Conservation (phyloP, 768 basidiomycete species). For the Crassisporium funariophilum region DNA sequence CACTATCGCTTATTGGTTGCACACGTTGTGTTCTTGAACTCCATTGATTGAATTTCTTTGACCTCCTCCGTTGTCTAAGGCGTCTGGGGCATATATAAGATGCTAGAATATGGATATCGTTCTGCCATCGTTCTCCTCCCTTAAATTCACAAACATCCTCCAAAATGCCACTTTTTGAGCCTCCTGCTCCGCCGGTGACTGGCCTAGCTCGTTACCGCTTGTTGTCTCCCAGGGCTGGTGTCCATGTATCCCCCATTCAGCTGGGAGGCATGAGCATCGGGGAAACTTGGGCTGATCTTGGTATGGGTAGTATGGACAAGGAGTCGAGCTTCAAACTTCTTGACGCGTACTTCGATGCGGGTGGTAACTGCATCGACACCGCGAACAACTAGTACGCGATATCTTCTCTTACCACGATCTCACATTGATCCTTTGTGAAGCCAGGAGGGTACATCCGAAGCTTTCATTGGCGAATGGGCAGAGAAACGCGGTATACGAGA, state of each 20-base stretch:
- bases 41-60: too few relatives aligned
- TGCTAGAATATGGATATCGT: too few relatives aligned
- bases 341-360: constrained; percentile 40
- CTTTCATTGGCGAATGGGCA: constrained; percentile 46
- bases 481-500: constrained; percentile 38
- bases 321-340: constrained; percentile 42
- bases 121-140: too few relatives aligned
- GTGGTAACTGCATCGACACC: constrained; percentile 47
- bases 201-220: constrained; percentile 37
- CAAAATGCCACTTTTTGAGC: too few relatives aligned
- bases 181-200: too few relatives aligned
- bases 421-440: constrained; percentile 8
- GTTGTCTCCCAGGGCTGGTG: constrained; percentile 41
- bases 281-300: constrained; percentile 36
- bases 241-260: constrained; percentile 51
- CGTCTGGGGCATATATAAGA: too few relatives aligned
- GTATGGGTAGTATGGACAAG: constrained; percentile 39
- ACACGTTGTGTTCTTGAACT: too few relatives aligned
- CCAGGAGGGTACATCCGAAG: constrained; percentile 37
- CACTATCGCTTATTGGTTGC: too few relatives aligned
- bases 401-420: too few relatives aligned
- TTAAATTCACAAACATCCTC: too few relatives aligned
- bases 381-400: constrained; percentile 37
- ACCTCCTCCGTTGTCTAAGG: too few relatives aligned
- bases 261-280: constrained; percentile 55